Conservation (phyloP, 148 eudicot genomes). For the Silene latifolia region DNA sequence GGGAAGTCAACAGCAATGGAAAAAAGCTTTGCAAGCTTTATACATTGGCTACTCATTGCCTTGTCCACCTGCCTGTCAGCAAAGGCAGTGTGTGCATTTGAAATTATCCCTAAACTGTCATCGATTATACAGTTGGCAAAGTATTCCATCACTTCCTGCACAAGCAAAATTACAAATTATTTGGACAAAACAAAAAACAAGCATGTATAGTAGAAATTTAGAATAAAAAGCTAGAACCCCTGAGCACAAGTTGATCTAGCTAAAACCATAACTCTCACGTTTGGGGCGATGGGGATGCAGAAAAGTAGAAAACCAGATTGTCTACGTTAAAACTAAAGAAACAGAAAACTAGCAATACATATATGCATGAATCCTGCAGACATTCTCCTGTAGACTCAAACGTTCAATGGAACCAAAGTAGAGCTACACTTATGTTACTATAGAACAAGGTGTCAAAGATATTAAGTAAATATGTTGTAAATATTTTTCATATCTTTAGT, state of each 20-base stretch:
- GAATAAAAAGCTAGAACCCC: not conserved
- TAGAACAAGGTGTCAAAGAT: not conserved
- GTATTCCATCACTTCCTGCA: no score
- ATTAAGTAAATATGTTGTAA: no score
- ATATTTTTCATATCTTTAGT: no score
- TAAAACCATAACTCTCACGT: not conserved
- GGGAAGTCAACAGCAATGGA: slow-evolving; percentile 81
- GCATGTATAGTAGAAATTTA: not conserved
- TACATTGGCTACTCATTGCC: slow-evolving; percentile 53
- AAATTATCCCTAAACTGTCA: slow-evolving; percentile 71
- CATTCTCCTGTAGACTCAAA: not conserved
- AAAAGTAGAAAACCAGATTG: no score
- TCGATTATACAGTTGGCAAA: slow-evolving; percentile 63
- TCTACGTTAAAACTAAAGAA: not conserved
- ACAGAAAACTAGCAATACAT: not conserved
- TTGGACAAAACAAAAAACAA: not conserved
- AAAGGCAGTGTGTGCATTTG: slow-evolving; percentile 73
- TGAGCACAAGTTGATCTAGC: not conserved
- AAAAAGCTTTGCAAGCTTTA: slow-evolving; percentile 61
- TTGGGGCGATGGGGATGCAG: not conserved
- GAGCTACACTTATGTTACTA: not conserved
- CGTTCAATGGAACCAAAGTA: not conserved
- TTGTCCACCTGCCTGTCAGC: slow-evolving; percentile 45
- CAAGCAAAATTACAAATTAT: not conserved
- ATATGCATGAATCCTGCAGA: not conserved